Evolutionary conservation across 1,139 yeast species (phyloP), one percentile per base, ranked within the genome.

Genomic region (Debaryomyces udenii): DNA sequence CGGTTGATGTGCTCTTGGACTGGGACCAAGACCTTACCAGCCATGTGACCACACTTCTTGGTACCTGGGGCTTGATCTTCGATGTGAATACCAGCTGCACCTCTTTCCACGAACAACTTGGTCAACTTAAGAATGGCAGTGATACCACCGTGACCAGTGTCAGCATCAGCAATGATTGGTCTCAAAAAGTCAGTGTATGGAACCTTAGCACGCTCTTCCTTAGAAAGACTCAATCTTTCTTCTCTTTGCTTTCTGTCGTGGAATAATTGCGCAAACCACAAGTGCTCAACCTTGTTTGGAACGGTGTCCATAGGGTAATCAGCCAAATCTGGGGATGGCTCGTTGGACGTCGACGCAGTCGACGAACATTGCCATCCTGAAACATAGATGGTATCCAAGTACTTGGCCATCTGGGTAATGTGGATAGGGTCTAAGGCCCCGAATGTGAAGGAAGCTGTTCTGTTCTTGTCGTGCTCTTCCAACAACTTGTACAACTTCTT

Each of bases 21-120:
- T 47, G 99, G 99, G 48, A 91, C 97, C 57, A 91, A 82, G 46
- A 94, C 97, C 71, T 94, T 90, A 57, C 99, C 99, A 52, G 96
- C 98, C 96, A 91, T 89, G 68, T 85, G 91, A 51, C 98, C 98
- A 75, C 98, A 91, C 74, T 93, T 93, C 70, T 91, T 91, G 62
- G 97, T 91, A 61, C 98, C 97, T 42, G 98, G 96, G 46, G 97
- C 96, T 76, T 93, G 98, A 70, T 91, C 98, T 73, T 91, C 99
- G 64, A 91, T 89, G 67, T 91, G 99, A 59, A 91, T 90, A 64
- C 98, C 98, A 45, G 98, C 98, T 42, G 98, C 99, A 68, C 98
- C 98, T 61, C 96, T 85, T 75, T 93, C 98, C 56, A 93, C 89
- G 64, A 91, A 93, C 83, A 93, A 76, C 75, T 93, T 93, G 62